phyloP scores from a whole-genome alignment of 2,329 filamentous ascomycete species.

The Aureobasidium leucospermi region DNA sequence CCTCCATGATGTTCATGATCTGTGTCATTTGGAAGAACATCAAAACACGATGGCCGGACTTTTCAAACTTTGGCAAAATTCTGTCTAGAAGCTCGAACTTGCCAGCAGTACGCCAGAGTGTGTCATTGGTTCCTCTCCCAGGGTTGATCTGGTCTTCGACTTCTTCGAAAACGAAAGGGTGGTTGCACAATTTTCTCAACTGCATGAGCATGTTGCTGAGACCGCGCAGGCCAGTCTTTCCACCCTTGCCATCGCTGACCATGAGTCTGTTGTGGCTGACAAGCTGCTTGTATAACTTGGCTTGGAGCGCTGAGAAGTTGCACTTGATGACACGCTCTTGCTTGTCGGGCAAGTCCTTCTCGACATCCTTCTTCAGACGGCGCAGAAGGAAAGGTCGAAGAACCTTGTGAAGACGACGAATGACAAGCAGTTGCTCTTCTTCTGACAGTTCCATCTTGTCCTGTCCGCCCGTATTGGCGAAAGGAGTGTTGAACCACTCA shows the following conservation, averaged over 20 bases:
- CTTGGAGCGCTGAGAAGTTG: constrained; percentile 90
- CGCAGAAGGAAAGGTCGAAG: constrained; percentile 92
- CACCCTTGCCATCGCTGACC: constrained; percentile 90
- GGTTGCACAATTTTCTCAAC: constrained; percentile 95
- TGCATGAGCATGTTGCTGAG: constrained; percentile 99
- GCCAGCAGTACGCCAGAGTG: constrained; percentile 89
- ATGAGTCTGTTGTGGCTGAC: constrained; percentile 90
- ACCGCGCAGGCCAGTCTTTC: constrained; percentile 87
- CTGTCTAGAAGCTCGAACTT: constrained; percentile 96
- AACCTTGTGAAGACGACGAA: constrained; percentile 96
- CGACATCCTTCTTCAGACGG: constrained; percentile 98
- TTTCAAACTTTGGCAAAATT: constrained; percentile 85
- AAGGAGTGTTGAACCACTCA: constrained; percentile 99
- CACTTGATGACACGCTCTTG: constrained; percentile 99
- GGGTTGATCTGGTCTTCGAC: constrained; percentile 99
- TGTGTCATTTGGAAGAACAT: constrained; percentile 99
- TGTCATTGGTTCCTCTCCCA: constrained; percentile 75
- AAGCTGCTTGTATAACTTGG: constrained; percentile 95
- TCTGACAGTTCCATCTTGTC: constrained; percentile 98
- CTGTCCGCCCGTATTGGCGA: constrained; percentile 94
- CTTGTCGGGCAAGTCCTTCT: constrained; percentile 98
- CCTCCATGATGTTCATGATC: constrained; percentile 99
- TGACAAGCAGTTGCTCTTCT: constrained; percentile 98
- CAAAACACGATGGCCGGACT: constrained; percentile 84
- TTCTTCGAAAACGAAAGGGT: constrained; percentile 96